Base-by-base conservation (phyloP, 2,329 filamentous ascomycete genomes). In the Thyridium curvatum region DNA sequence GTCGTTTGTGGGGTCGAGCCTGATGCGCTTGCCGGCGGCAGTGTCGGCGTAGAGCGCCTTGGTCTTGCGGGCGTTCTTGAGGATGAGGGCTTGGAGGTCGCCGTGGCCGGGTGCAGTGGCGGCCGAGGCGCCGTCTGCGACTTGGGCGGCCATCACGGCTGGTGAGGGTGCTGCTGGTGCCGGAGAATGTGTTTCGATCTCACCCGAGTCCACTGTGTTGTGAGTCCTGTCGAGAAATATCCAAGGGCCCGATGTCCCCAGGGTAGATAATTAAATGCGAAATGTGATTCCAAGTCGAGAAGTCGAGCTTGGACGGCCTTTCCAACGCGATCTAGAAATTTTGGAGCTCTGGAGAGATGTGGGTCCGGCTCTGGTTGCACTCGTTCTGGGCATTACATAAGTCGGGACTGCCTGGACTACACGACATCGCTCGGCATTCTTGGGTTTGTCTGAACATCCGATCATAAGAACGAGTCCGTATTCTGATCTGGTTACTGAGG, bases 41-140 rank as follows among this genome's bases (percentile, higher is more conserved):
- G 51, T 49, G 40, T 50, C 59, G 42, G 58, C 51, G 47, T 64
- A 71, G 37, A 69, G 52, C 12, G 60, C 50, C 46, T 61, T 59
- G 15, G 66, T 53, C 45, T 56, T 54, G 46, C 60, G 64, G 15
- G 64, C 62, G 45, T 70, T 71, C 49, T 59, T 55, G 38, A 58
- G 53, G 42, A 69, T 53, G 18, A 69, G 54, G 3, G 45, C 41
- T 46, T 62, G 53, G n/a, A 70, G 54, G 28, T 46, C 46, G 48
- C n/a, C n/a, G 50, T 41, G 34, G 21, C n/a, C 31, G 14, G 13
- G 30, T 10, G 55, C 50, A 17, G 44, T 35, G 32, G 44, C 40
- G 26, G 44, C 41, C 12, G 47, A 28, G 34, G 47, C 44, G 35
- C 47, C 46, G 40, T 48, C 47, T 26, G 55, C 51, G 37, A 58